These are phyloP conservation scores for Bodo saltans DNA, from an alignment of 78 protist genomes.

Conservation along the genomic window DNA sequence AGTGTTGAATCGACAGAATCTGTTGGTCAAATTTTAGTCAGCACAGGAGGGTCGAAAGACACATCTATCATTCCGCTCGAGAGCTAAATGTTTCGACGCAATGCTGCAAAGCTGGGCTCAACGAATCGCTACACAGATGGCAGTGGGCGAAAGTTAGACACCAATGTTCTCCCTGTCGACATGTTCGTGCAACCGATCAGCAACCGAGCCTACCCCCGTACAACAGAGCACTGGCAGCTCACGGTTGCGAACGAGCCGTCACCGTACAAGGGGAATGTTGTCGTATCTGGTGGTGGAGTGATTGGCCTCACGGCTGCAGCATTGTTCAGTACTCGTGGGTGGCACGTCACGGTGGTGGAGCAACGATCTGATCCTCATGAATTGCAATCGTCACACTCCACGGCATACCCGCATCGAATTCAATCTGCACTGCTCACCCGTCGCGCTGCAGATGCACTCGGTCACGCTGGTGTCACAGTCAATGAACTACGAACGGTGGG, in stretches of 20 bases:
- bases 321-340: neutral
- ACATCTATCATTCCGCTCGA: too few species aligned
- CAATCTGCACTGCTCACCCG: neutral
- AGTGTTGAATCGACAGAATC: too few species aligned
- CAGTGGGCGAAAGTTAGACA: neutral
- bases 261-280: neutral
- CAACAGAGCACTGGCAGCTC: neutral
- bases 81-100: too few species aligned
- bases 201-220: neutral
- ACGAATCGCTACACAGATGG: neutral
- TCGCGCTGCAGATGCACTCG: neutral
- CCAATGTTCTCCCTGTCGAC: neutral
- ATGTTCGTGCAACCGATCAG: neutral
- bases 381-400: too few species aligned
- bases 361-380: neutral
- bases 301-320: neutral
- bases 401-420: too few species aligned
- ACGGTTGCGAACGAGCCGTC: neutral
- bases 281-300: neutral
- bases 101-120: too few species aligned
- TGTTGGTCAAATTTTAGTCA: too few species aligned
- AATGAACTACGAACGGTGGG: neutral
- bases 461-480: neutral
- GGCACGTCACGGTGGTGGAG: neutral
- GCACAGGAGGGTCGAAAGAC: too few species aligned